phyloP scores from a whole-genome alignment of 2,329 filamentous ascomycete genomes.

The Fusarium falciforme region DNA sequence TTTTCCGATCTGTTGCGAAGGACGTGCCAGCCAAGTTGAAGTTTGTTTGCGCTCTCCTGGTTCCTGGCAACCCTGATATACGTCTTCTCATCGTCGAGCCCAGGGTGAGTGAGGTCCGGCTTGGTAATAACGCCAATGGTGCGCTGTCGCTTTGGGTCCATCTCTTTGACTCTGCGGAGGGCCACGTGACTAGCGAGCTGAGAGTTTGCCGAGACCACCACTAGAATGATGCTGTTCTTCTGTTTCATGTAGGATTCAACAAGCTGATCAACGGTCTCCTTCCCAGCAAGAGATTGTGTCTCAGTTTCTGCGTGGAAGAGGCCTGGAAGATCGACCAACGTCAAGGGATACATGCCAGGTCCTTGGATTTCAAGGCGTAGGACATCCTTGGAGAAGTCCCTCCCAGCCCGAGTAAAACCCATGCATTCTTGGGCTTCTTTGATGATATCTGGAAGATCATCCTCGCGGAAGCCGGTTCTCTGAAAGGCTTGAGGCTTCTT shows the following conservation, averaged over 20 bases:
- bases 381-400: constrained; percentile 58
- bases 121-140: constrained; percentile 70
- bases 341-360: constrained; percentile 58
- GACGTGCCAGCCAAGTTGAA: constrained; percentile 64
- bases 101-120: constrained; percentile 57
- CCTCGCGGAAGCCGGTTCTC: constrained; percentile 50
- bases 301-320: constrained; percentile 50
- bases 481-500: constrained; percentile 41
- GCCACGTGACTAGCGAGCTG: constrained; percentile 65
- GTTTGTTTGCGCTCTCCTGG: constrained; percentile 43
- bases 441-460: constrained; percentile 61
- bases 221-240: constrained; percentile 68
- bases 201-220: constrained; percentile 61
- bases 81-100: constrained; percentile 52
- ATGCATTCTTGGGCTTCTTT: constrained; percentile 63
- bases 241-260: constrained; percentile 67
- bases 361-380: constrained; percentile 59
- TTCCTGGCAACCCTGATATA: constrained; percentile 52
- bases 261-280: constrained; percentile 49
- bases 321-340: constrained; percentile 67
- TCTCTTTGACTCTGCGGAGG: constrained; percentile 54
- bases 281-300: constrained; percentile 47
- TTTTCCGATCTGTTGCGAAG: constrained; percentile 60
- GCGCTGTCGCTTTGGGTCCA: constrained; percentile 57
- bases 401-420: constrained; percentile 50